phyloP scores from a whole-genome alignment of 306 rosid genomes.

The Medicago lupulina region DNA sequence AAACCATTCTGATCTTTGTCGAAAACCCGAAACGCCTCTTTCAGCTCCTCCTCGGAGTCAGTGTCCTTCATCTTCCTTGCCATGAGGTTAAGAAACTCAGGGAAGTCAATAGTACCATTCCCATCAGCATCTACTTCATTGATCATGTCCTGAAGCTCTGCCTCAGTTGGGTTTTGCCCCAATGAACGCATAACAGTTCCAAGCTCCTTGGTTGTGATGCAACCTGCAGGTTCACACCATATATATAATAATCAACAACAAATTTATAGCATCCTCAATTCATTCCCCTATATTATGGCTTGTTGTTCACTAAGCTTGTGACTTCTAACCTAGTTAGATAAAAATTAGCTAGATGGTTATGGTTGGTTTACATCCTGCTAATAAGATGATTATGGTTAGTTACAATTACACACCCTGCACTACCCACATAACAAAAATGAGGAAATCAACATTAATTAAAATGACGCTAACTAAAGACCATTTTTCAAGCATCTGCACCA shows the following conservation, averaged over 20 bases:
- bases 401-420: background rate
- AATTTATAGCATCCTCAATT: background rate
- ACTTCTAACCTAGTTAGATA: background rate
- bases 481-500: too few relatives aligned
- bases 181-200: slow-evolving; percentile 81
- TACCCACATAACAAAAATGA: background rate
- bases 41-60: slow-evolving; percentile 88
- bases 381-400: background rate
- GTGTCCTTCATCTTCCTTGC: slow-evolving; percentile 73
- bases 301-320: background rate
- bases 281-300: background rate
- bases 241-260: slow-evolving; percentile 31
- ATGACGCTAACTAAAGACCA: too few relatives aligned
- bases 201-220: slow-evolving; percentile 90
- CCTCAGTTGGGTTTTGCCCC: slow-evolving; percentile 70
- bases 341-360: background rate
- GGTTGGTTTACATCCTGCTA: background rate
- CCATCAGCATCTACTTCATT: slow-evolving; percentile 69
- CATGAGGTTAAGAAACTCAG: slow-evolving; percentile 69
- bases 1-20: slow-evolving; percentile 90
- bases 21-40: slow-evolving; percentile 85
- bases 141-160: slow-evolving; percentile 73
- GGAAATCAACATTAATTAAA: too few relatives aligned
- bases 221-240: slow-evolving; percentile 54
- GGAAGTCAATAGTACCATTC: slow-evolving; percentile 66